A percentile compares a stretch with the other conserved stretches of the same genome.
Conservation (phyloP, 768 basidiomycete genomes). For the Mycena epipterygia region DNA sequence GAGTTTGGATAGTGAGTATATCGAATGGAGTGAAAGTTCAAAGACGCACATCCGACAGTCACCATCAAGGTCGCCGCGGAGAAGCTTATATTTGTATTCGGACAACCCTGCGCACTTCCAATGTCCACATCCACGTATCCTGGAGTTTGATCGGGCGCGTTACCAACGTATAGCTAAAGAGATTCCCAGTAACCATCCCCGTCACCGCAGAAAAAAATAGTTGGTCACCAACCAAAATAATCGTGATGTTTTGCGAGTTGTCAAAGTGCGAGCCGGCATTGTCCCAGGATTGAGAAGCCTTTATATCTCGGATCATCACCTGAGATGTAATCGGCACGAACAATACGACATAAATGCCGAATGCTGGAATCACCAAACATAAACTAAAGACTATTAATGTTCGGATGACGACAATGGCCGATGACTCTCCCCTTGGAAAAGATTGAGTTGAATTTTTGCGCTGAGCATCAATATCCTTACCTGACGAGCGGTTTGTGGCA, state of each 20-base stretch:
- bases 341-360: neutral
- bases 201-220: too few species aligned
- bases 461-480: neutral
- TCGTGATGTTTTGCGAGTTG: neutral
- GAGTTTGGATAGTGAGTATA: neutral
- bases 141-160: too few species aligned
- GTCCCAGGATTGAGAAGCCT: neutral
- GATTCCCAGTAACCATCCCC: too few species aligned
- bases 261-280: neutral
- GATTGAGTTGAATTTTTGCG: neutral
- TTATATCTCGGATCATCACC: neutral
- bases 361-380: neutral
- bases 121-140: too few species aligned
- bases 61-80: too few species aligned
- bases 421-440: neutral
- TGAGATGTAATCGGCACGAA: neutral
- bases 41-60: neutral
- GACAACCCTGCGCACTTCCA: too few species aligned
- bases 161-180: too few species aligned
- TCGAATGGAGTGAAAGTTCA: neutral
- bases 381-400: too few species aligned
- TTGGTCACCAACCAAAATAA: neutral
- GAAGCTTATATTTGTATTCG: too few species aligned
- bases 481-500: neutral
- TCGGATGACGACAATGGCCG: neutral